A percentile compares a stretch with the other conserved stretches of the same genome.
These are phyloP conservation scores for Acorus calamus DNA, from an alignment of 106 monocot species.

Conservation along the genomic window DNA sequence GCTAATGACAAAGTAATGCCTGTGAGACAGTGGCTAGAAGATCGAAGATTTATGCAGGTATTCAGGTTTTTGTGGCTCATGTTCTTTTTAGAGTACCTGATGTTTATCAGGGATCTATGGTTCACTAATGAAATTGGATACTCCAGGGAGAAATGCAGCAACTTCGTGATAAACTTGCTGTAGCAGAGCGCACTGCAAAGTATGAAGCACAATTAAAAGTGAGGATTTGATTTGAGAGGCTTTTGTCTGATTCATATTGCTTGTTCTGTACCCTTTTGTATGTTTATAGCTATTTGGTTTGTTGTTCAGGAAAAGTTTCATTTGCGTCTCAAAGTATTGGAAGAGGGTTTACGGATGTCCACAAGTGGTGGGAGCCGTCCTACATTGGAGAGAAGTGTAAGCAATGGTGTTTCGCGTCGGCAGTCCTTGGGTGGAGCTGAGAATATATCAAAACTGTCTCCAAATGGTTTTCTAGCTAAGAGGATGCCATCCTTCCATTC, in stretches of 20 bases:
- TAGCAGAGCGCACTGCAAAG: conserved; percentile 76
- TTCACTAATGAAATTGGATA: background rate
- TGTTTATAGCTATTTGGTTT: background rate
- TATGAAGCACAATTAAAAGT: conserved; percentile 91
- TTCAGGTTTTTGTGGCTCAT: background rate
- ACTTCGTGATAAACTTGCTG: conserved; percentile 82
- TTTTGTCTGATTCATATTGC: background rate
- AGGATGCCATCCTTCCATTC: conserved; percentile 48
- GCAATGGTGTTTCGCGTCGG: conserved; percentile 64
- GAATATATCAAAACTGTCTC: conserved; percentile 37
- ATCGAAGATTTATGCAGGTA: conserved; percentile 93
- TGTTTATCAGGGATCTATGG: no score
- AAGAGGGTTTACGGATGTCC: conserved; percentile 67
- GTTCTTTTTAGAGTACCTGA: background rate
- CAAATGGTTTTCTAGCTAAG: conserved; percentile 53
- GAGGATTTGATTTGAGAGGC: background rate
- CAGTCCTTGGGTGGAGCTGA: conserved; percentile 86
- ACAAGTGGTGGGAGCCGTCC: conserved; percentile 28
- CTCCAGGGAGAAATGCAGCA: conserved; percentile 97
- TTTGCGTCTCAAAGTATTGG: conserved; percentile 71
- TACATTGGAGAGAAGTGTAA: conserved; percentile 35
- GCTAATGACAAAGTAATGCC: conserved; percentile 99
- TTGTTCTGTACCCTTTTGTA: background rate
- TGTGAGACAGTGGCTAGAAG: conserved; percentile 95
- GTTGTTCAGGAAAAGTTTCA: conserved; percentile 68